Percentiles rank a stretch among this genome's conserved stretches.
Evolutionary conservation across 2,329 filamentous ascomycete species (phyloP).

Genomic region (Colletotrichum plurivorum): DNA sequence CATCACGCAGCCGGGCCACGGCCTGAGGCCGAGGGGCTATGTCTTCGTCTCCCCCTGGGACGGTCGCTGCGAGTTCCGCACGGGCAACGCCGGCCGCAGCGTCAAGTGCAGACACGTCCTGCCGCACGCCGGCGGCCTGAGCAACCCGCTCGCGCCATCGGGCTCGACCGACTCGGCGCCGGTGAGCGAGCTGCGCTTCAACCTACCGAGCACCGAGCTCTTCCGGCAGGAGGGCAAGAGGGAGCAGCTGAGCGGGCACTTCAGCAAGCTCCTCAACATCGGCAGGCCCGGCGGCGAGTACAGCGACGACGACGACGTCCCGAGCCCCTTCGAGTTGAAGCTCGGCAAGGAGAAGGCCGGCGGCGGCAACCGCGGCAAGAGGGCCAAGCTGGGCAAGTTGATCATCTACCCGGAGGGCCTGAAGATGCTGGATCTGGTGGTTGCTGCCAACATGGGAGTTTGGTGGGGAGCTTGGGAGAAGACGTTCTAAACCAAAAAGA

Average conservation of each 20-base stretch:
- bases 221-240: constrained; percentile 54
- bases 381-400: constrained; percentile 93
- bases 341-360: constrained; percentile 88
- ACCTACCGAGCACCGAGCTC: constrained; percentile 76
- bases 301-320: constrained; percentile 57
- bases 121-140: constrained; percentile 52
- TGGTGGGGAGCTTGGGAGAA: constrained; percentile 93
- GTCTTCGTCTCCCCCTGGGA: constrained; percentile 90
- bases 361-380: constrained; percentile 86
- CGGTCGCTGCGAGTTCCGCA: constrained; percentile 87
- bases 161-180: constrained; percentile 50
- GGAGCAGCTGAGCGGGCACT: constrained; percentile 56
- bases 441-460: constrained; percentile 90
- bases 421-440: constrained; percentile 94
- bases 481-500: constrained; percentile 49
- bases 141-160: constrained; percentile 48
- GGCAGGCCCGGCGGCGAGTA: constrained; percentile 42
- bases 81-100: constrained; percentile 80
- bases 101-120: constrained; percentile 83
- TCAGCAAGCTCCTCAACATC: constrained; percentile 57
- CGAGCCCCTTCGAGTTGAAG: constrained; percentile 73
- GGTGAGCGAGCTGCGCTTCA: constrained; percentile 91
- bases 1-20: constrained; percentile 61
- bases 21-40: constrained; percentile 75
- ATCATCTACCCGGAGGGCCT: constrained; percentile 90